Percentiles rank a stretch among this genome's conserved stretches.
These are phyloP conservation scores for Alternaria gaisen DNA, from an alignment of 2,329 filamentous ascomycete genomes.

Conservation along the genomic window DNA sequence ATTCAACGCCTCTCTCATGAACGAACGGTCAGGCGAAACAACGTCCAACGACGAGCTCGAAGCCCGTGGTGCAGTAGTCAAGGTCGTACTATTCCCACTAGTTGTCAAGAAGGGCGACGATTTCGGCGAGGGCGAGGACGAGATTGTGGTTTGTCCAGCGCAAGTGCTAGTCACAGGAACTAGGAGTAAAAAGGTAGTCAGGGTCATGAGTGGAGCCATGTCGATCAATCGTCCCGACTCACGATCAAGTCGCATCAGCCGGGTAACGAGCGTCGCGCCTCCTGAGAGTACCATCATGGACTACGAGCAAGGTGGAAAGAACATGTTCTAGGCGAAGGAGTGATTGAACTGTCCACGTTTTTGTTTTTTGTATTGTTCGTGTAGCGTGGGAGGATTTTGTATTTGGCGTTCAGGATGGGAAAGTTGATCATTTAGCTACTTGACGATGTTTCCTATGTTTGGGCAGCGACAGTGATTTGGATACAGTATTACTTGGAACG, in stretches of 20 bases:
- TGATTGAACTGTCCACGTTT: conserved; percentile 8
- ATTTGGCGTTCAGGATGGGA: conserved; percentile 8
- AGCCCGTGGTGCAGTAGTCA: conserved; percentile 77
- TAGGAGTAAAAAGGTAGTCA: conserved; percentile 59
- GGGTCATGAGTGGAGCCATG: conserved; percentile 61
- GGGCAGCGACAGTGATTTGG: not conserved
- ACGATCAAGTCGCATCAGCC: conserved; percentile 36
- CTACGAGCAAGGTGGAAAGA: conserved; percentile 33
- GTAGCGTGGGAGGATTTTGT: conserved; percentile 16
- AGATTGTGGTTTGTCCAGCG: conserved; percentile 93
- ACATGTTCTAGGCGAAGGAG: conserved; percentile 36
- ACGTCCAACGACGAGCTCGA: conserved; percentile 83
- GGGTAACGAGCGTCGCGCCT: conserved; percentile 39
- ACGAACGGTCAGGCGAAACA: conserved; percentile 80
- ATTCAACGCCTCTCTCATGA: conserved; percentile 96
- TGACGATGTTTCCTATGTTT: conserved; percentile 10
- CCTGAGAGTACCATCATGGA: conserved; percentile 50
- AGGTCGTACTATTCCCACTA: conserved; percentile 92
- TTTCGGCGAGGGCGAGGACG: conserved; percentile 84
- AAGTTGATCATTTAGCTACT: not conserved
- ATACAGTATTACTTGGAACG: conserved; percentile 4
- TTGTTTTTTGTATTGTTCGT: conserved; percentile 11
- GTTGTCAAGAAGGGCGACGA: conserved; percentile 97
- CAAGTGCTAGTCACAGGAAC: conserved; percentile 80
- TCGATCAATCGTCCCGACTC: conserved; percentile 51